Conservation (phyloP, 768 basidiomycete species). For the Pholiota molesta region DNA sequence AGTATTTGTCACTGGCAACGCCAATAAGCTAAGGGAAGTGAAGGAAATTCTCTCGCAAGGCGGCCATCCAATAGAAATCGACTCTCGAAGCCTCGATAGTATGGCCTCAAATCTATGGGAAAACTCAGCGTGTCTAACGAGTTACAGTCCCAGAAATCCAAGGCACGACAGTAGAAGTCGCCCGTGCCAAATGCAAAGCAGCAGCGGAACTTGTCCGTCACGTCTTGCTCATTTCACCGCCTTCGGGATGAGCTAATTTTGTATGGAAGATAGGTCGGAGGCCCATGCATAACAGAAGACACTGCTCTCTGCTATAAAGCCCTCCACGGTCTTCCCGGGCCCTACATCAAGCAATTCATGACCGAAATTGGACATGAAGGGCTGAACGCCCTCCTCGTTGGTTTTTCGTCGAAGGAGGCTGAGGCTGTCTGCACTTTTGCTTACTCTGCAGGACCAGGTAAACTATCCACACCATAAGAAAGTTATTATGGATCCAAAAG, state of each 20-base stretch:
- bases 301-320: constrained; percentile 93
- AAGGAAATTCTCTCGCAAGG: constrained; percentile 76
- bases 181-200: constrained; percentile 79
- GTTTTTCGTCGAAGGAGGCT: constrained; percentile 78
- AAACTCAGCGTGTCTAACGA: not conserved
- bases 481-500: too few relatives aligned
- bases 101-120: constrained; percentile 26
- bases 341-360: constrained; percentile 96
- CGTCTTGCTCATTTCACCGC: not conserved
- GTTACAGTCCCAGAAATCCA: constrained; percentile 88
- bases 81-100: constrained; percentile 82
- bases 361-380: constrained; percentile 84
- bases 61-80: constrained; percentile 69
- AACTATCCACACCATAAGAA: not conserved
- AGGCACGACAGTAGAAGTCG: constrained; percentile 90
- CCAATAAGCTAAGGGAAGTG: constrained; percentile 91
- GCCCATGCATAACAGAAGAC: constrained; percentile 79
- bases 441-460: constrained; percentile 82
- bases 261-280: constrained; percentile 39
- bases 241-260: not conserved
- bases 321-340: constrained; percentile 91
- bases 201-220: constrained; percentile 78
- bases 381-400: constrained; percentile 80
- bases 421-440: constrained; percentile 97
- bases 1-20: constrained; percentile 97